Conservation (phyloP, 2,329 filamentous ascomycete genomes). For the Capronia epimyces region DNA sequence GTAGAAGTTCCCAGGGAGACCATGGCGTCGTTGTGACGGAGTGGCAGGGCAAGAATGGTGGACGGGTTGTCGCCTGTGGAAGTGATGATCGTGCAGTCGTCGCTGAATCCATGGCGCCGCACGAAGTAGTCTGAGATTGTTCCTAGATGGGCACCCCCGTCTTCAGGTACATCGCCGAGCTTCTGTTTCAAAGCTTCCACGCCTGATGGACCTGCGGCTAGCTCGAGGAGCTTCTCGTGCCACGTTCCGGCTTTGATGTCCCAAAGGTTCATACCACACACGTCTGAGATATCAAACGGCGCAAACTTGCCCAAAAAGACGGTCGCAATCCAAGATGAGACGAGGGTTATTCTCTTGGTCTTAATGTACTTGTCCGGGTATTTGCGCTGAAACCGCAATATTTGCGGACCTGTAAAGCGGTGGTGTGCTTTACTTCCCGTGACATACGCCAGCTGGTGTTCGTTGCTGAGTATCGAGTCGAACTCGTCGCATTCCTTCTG, state of each 20-base stretch:
- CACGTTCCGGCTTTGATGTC: conserved; percentile 71
- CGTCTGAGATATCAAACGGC: conserved; percentile 88
- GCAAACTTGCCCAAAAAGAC: conserved; percentile 79
- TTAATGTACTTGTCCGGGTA: conserved; percentile 74
- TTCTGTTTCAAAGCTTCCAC: conserved; percentile 65
- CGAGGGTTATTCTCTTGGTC: conserved; percentile 81
- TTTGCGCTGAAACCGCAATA: conserved; percentile 76
- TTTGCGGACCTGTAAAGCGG: conserved; percentile 96
- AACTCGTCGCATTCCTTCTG: conserved; percentile 87
- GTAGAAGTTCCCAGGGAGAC: conserved; percentile 92
- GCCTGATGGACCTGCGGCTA: conserved; percentile 63
- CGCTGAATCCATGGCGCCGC: conserved; percentile 67
- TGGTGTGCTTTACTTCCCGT: conserved; percentile 95
- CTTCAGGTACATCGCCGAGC: conserved; percentile 71
- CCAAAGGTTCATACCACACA: conserved; percentile 96
- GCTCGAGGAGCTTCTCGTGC: conserved; percentile 67
- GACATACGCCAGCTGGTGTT: conserved; percentile 64
- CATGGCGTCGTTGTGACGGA: conserved; percentile 84
- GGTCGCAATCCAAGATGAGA: conserved; percentile 91
- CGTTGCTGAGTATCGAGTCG: conserved; percentile 63
- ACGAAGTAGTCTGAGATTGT: conserved; percentile 73
- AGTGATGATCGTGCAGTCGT: conserved; percentile 69
- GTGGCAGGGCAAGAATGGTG: conserved; percentile 84
- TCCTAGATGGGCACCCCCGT: conserved; percentile 76
- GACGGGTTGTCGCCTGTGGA: conserved; percentile 96